Percentiles rank a stretch among this genome's conserved stretches.
phyloP scores from a whole-genome alignment of 2,329 filamentous ascomycete species.

The Claviceps sp. region DNA sequence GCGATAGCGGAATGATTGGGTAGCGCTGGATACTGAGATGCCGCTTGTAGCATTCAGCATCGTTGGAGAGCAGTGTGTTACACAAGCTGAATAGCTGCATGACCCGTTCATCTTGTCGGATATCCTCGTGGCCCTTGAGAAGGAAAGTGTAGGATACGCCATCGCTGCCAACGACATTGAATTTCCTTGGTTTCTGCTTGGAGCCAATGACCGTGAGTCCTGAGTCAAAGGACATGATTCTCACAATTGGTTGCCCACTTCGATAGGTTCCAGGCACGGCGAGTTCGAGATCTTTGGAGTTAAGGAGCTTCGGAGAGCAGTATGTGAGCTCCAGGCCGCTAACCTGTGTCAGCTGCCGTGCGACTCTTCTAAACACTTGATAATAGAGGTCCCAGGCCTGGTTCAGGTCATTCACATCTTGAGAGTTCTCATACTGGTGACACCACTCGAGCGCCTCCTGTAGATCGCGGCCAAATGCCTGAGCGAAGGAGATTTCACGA shows the following conservation, averaged over 20 bases:
- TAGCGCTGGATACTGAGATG: constrained; percentile 95
- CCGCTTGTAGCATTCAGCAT: constrained; percentile 92
- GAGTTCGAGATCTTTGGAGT: constrained; percentile 73
- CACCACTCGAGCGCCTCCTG: constrained; percentile 95
- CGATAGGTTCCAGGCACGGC: constrained; percentile 93
- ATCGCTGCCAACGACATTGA: constrained; percentile 80
- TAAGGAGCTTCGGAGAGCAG: constrained; percentile 85
- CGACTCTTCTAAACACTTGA: constrained; percentile 92
- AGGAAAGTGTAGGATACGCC: constrained; percentile 77
- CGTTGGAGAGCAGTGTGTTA: constrained; percentile 86
- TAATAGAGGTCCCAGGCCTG: constrained; percentile 99
- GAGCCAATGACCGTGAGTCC: constrained; percentile 88
- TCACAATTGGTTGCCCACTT: constrained; percentile 63
- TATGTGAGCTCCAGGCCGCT: constrained; percentile 90
- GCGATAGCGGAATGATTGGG: constrained; percentile 90
- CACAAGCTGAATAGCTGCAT: constrained; percentile 98
- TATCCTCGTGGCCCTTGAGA: constrained; percentile 98
- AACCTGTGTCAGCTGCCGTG: constrained; percentile 81
- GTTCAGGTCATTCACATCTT: constrained; percentile 87
- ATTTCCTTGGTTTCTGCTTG: constrained; percentile 87
- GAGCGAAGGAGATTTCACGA: constrained; percentile 90
- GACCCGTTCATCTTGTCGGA: constrained; percentile 94
- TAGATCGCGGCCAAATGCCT: constrained; percentile 91
- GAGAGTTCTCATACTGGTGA: constrained; percentile 75
- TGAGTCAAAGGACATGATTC: constrained; percentile 80